Conservation (phyloP, 805 yeast genomes). For the Ogataea angusta region DNA sequence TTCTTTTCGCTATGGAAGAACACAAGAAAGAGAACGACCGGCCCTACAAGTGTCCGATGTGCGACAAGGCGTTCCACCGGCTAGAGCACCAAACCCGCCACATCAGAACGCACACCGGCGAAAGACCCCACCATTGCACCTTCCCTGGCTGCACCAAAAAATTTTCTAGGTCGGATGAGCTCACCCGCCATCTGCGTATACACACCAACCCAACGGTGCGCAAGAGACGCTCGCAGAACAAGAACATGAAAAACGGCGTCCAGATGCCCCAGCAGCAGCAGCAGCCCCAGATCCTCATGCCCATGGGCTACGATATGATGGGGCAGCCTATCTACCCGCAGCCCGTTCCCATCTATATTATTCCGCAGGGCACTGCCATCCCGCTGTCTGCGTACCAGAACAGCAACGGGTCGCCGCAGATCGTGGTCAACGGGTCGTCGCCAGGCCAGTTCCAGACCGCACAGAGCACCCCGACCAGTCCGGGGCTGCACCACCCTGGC, state of each 20-base stretch:
- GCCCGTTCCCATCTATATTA: slow-evolving; percentile 29
- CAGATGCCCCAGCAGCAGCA: slow-evolving; percentile 8
- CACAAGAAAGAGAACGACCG: slow-evolving; percentile 31
- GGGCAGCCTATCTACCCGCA: slow-evolving; percentile 33
- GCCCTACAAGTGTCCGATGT: slow-evolving; percentile 82
- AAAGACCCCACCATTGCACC: slow-evolving; percentile 82
- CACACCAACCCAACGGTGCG: slow-evolving; percentile 63
- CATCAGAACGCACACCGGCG: slow-evolving; percentile 90
- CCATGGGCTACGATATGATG: slow-evolving; percentile 31
- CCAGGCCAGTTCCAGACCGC: slow-evolving; percentile 6
- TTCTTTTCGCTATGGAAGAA: slow-evolving; percentile 8
- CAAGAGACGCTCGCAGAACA: slow-evolving; percentile 39
- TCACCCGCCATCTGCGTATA: slow-evolving; percentile 80
- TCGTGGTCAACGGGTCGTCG: slow-evolving; percentile 3
- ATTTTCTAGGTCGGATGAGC: slow-evolving; percentile 78
- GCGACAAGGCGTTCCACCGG: slow-evolving; percentile 83
- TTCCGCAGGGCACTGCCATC: slow-evolving; percentile 25
- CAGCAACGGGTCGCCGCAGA: slow-evolving; percentile 3
- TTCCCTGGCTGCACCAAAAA: slow-evolving; percentile 79
- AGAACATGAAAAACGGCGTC: slow-evolving; percentile 7
- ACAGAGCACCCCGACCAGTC: slow-evolving; percentile 17
- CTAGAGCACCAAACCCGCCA: slow-evolving; percentile 90
- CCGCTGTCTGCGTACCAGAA: slow-evolving; percentile 16
- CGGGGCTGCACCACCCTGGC: slow-evolving; percentile 9
- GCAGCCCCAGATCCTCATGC: slow-evolving; percentile 23